Evolutionary conservation across 805 yeast genomes (phyloP).

Genomic region (Teunomyces lycoperdinae): DNA sequence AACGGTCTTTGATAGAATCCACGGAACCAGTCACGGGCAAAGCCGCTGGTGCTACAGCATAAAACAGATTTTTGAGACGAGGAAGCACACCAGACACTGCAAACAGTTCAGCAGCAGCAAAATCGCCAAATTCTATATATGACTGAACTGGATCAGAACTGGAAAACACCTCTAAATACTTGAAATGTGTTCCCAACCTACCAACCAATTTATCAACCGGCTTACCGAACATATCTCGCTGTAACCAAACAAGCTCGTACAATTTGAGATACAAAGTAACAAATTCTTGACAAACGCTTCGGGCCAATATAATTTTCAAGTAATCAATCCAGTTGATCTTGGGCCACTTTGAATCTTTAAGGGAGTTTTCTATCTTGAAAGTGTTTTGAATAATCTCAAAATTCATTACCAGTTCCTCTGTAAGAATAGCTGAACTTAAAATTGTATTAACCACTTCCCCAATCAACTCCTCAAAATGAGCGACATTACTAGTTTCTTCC

Average conservation of each 20-base stretch:
- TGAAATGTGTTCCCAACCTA: not conserved
- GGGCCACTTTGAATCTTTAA: slow-evolving; percentile 32
- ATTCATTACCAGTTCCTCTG: slow-evolving; percentile 19
- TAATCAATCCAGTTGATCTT: slow-evolving; percentile 39
- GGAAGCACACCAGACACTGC: slow-evolving; percentile 23
- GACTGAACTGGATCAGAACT: not conserved
- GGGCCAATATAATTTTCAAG: slow-evolving; percentile 20
- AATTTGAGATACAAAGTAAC: slow-evolving; percentile 30
- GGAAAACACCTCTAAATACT: not conserved
- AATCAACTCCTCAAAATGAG: slow-evolving; percentile 22
- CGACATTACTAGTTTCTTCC: slow-evolving; percentile 14
- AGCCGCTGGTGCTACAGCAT: slow-evolving; percentile 5
- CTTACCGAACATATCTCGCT: not conserved
- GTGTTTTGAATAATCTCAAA: slow-evolving; percentile 26
- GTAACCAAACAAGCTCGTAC: slow-evolving; percentile 24
- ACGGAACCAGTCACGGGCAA: not conserved
- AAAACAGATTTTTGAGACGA: slow-evolving; percentile 16
- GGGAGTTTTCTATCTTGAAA: slow-evolving; percentile 26
- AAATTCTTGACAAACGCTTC: slow-evolving; percentile 28
- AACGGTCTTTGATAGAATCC: not conserved
- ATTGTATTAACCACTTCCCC: slow-evolving; percentile 23
- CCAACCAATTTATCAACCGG: not conserved
- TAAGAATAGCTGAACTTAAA: slow-evolving; percentile 8
- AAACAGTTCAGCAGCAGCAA: slow-evolving; percentile 31
- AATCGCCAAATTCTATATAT: slow-evolving; percentile 26